Evolutionary conservation across 140 eudicot genomes (phyloP), one percentile per base, ranked within the genome.

Genomic region (Cichorium intybus): DNA sequence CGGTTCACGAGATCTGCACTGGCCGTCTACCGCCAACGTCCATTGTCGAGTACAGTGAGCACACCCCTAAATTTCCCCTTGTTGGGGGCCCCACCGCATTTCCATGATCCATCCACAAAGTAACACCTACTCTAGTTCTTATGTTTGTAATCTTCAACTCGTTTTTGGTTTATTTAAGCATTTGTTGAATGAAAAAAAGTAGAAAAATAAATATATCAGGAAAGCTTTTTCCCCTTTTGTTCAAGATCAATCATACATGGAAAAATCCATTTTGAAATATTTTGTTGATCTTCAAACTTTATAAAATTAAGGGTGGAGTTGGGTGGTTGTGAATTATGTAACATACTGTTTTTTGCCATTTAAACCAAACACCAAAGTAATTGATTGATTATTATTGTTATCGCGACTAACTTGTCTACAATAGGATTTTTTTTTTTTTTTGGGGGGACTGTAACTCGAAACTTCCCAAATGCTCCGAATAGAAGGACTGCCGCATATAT

Each of bases 1-100:
- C 96, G 0, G 88, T 92, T 35, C 96, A 92, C 61, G 89, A 92
- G 82, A 92, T 92, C 64, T 85, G 96, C 69, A 72, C 54, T 2
- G 93, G 98, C 6, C 77, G 73, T 52, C 90, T 81, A 68, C 96
- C 93, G 43, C 89, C 87, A 39, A 54, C 93, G 20, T 92, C 95
- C 61, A 81, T 92, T 48, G 95, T 87, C 20, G 83, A 77, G 73
- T 85, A 82, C 69, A 83, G 83, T 11, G 91, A 87, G 69, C 84
- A 70, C 24, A 33, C 82, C 10, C 77, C 81, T 2, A 82, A 80
- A 9, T 66, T 63, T n/a, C 71, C 96, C 16, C 60, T 61, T 9
- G 52, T 56, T 60, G 79, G 63, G 21, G 72, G 76, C 60, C 81
- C 75, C 14, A 51, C 70, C 59, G 35, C 57, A 31, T 59, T 63